A percentile compares a stretch with the other conserved stretches of the same genome.
Conservation (phyloP, 2,329 filamentous ascomycete genomes). For the Neofusicoccum cordaticola region DNA sequence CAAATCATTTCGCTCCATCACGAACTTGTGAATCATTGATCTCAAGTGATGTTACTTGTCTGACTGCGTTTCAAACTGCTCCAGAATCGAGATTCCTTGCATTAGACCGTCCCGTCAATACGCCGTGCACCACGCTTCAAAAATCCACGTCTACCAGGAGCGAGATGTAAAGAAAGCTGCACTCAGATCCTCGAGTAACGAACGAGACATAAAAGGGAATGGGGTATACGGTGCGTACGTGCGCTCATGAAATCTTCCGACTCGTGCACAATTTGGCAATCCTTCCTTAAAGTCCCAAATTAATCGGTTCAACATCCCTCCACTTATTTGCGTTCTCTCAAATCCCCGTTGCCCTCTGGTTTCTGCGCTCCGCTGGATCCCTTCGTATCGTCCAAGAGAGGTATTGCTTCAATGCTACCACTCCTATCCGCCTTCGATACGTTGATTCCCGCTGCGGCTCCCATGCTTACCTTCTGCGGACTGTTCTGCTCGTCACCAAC, state of each 20-base stretch:
- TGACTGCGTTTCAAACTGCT: background rate
- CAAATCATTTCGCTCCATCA: no score
- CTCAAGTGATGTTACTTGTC: background rate
- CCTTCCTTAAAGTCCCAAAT: background rate
- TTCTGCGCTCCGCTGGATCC: slow-evolving; percentile 32
- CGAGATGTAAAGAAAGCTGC: background rate
- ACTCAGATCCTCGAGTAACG: background rate
- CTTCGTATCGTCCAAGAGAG: slow-evolving; percentile 49
- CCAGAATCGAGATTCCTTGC: background rate
- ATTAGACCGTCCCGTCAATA: background rate
- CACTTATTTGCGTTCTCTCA: slow-evolving; percentile 18
- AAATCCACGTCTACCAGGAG: background rate
- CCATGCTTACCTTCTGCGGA: slow-evolving; percentile 10
- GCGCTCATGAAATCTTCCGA: slow-evolving; percentile 1
- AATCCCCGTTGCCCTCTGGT: background rate
- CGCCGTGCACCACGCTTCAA: background rate
- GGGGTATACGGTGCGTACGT: background rate
- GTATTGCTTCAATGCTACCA: slow-evolving; percentile 54
- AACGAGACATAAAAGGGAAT: background rate
- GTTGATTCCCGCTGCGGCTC: background rate
- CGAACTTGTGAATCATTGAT: background rate
- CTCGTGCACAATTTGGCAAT: background rate
- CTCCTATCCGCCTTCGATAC: slow-evolving; percentile 15
- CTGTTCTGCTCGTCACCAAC: slow-evolving; percentile 7
- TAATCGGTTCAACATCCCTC: no score